Base-by-base conservation (phyloP, 108 stramenopile species). In the Cylindrotheca fusiformis region DNA sequence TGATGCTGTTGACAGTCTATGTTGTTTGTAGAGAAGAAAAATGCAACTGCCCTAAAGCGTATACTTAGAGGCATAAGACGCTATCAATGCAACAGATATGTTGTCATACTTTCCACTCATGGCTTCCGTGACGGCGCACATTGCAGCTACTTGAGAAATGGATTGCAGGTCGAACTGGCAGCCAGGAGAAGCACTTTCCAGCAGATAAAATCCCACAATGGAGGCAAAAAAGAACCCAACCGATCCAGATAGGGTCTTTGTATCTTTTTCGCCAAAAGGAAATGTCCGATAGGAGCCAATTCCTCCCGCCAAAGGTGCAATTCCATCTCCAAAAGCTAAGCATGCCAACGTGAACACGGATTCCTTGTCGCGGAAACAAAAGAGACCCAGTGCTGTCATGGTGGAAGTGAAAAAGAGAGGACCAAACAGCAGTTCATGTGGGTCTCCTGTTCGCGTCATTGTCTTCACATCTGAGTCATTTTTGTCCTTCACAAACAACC, bases 401-500 rank as follows among this genome's bases (percentile, higher is more conserved):
- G 84, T 23, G 1, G 69, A 5, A 6, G 71, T 84, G 62, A 84
- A 79, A 45, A 81, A 78, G 8, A 87, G 67, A 5, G 86, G 86
- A 12, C 86, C 86, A 19, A 48, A 71, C 1, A 87, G 71, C 0
- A 87, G 66, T 58, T 87, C 86, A 0, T 65, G 61, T 1, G 86
- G 83, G 24, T 76, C 68, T 17, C 74, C 72, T 25, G 83, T 70
- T 8, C 83, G 59, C 19, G 82, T 79, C 79, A 87, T 71, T 21
- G 61, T 67, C 17, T 62, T 66, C 3, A 87, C 86, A 58, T 82
- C 81, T 36, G 64, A 48, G 49, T 87, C 86, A 27, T 84, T 61
- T 1, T 80, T 70, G 50, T 79, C 72, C n/a, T n/a, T n/a, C 8
- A 79, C 25, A 41, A 87, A 68, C 0, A 76, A 74, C 1, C 80